Percentiles rank a stretch among this genome's conserved stretches.
phyloP scores from a whole-genome alignment of 495 filamentous ascomycete species.

The Hypomontagnella submonticulosa region DNA sequence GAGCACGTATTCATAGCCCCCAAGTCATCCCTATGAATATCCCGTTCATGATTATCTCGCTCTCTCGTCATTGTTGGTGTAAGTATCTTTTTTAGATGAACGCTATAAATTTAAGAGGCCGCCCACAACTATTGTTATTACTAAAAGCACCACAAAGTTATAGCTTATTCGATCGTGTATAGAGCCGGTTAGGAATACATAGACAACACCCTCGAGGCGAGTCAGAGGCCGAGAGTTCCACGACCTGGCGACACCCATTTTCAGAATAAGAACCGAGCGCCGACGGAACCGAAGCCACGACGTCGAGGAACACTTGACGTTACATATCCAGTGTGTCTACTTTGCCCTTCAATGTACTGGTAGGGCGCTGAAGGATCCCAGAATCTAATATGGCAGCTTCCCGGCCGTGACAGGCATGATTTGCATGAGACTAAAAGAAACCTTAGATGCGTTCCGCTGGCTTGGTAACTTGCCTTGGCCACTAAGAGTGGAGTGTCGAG shows the following conservation, averaged over 20 bases:
- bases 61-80: too few species aligned
- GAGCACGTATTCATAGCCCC: too few species aligned
- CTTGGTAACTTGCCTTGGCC: conserved; percentile 24
- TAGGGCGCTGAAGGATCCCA: neutral
- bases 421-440: conserved; percentile 34
- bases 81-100: too few species aligned
- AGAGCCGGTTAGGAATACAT: conserved; percentile 20
- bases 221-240: conserved; percentile 23
- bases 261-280: conserved; percentile 24
- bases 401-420: conserved; percentile 30
- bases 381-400: conserved; percentile 15
- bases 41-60: too few species aligned
- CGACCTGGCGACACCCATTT: conserved; percentile 14
- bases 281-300: conserved; percentile 16
- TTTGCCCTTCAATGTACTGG: too few species aligned
- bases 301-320: conserved; percentile 1
- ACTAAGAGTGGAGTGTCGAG: conserved; percentile 23
- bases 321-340: neutral
- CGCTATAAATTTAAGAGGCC: too few species aligned
- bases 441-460: conserved; percentile 29
- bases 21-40: too few species aligned
- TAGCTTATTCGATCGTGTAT: conserved; percentile 32
- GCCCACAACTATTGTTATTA: too few species aligned
- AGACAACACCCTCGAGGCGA: conserved; percentile 24
- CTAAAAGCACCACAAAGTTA: neutral